Conservation (phyloP, 2,329 filamentous ascomycete genomes). For the Hansfordia pulvinata region DNA sequence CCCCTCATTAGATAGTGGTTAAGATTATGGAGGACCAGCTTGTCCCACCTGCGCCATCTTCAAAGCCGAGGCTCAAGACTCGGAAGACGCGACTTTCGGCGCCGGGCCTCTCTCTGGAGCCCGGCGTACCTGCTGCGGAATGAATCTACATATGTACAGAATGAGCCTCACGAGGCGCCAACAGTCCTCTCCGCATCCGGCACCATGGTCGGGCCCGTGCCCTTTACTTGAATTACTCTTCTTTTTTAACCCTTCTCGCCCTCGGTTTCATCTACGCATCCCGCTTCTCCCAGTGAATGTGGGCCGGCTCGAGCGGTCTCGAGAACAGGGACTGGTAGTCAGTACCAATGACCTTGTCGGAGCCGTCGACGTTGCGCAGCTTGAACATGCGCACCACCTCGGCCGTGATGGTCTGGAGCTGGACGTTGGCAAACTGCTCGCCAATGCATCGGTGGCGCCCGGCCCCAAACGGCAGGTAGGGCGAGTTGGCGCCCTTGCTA, state of each 20-base stretch:
- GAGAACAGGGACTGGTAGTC: slow-evolving; percentile 63
- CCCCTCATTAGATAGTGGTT: too few species aligned
- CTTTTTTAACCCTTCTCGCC: neutral
- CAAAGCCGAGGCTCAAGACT: too few species aligned
- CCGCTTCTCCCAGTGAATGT: slow-evolving; percentile 64
- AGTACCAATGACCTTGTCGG: slow-evolving; percentile 51
- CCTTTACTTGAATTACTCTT: slow-evolving; percentile 1
- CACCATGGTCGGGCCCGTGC: too few species aligned
- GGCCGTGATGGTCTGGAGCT: slow-evolving; percentile 75
- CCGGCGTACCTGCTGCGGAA: too few species aligned
- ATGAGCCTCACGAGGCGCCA: too few species aligned
- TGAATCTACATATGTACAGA: too few species aligned
- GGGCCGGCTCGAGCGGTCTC: slow-evolving; percentile 55
- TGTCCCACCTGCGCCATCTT: too few species aligned
- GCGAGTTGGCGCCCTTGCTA: slow-evolving; percentile 78
- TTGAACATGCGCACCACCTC: slow-evolving; percentile 68
- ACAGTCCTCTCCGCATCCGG: too few species aligned
- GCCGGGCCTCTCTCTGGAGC: too few species aligned
- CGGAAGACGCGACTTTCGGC: too few species aligned
- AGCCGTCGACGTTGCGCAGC: slow-evolving; percentile 63
- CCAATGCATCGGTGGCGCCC: slow-evolving; percentile 91
- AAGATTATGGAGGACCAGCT: too few species aligned
- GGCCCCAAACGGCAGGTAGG: slow-evolving; percentile 89
- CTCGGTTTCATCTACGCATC: slow-evolving; percentile 18
- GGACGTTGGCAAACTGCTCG: slow-evolving; percentile 90